Conservation (phyloP, 192 early-diverging fungal species). For the Funneliformis mosseae region DNA sequence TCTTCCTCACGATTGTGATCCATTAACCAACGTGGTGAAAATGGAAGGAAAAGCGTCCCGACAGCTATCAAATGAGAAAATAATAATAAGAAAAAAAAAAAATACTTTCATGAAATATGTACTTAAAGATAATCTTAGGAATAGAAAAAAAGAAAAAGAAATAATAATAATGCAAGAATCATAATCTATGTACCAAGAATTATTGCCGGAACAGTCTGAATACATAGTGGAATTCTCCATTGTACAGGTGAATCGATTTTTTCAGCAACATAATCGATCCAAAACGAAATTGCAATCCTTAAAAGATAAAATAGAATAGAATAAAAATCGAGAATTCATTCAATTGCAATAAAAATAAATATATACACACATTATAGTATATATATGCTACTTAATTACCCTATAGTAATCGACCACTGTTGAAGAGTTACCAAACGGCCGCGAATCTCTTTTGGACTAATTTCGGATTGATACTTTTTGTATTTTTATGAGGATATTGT, state of each 20-base stretch:
- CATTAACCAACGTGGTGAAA: constrained; percentile 86
- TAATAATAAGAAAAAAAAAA: background rate
- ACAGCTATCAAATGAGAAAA: constrained; percentile 33
- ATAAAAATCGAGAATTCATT: no score
- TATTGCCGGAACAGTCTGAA: constrained; percentile 80
- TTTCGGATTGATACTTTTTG: constrained; percentile 71
- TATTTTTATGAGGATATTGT: background rate
- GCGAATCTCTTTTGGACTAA: constrained; percentile 80
- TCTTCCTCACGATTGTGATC: constrained; percentile 69
- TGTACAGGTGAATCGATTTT: constrained; percentile 49
- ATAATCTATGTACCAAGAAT: constrained; percentile 46
- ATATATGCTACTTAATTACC: constrained; percentile 40
- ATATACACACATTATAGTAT: no score
- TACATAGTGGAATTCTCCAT: constrained; percentile 83
- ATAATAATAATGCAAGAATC: background rate
- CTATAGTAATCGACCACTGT: constrained; percentile 95
- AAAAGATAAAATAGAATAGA: constrained; percentile 41
- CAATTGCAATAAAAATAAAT: no score
- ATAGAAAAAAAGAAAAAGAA: background rate
- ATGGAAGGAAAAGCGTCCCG: constrained; percentile 77
- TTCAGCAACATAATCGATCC: constrained; percentile 62
- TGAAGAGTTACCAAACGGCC: constrained; percentile 85
- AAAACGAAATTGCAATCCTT: constrained; percentile 62
- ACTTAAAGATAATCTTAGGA: background rate
- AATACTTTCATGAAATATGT: background rate